A percentile compares a stretch with the other conserved stretches of the same genome.
Evolutionary conservation across 2,329 filamentous ascomycete species (phyloP).

Genomic region (Calycina marina): DNA sequence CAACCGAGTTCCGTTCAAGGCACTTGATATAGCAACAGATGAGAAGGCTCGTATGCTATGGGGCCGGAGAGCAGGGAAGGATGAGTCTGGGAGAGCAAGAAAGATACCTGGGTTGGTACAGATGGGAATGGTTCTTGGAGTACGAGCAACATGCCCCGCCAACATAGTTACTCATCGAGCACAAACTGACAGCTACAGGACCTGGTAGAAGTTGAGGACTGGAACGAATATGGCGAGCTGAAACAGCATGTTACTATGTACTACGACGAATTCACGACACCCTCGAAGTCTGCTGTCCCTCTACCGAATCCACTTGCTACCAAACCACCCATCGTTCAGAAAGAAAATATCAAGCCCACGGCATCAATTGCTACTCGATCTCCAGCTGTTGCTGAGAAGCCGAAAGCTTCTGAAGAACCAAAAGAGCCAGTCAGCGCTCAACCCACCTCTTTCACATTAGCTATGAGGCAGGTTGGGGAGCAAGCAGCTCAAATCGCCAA

Average conservation of each 20-base stretch:
- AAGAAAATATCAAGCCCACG: constrained; percentile 22
- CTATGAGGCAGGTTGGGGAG: constrained; percentile 42
- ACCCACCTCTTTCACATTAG: constrained; percentile 24
- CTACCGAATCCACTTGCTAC: constrained; percentile 7
- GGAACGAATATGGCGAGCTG: constrained; percentile 97
- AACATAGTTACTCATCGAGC: neutral
- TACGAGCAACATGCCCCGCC: constrained; percentile 33
- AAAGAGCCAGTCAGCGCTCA: constrained; percentile 11
- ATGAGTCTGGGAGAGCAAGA: constrained; percentile 41
- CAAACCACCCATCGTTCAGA: constrained; percentile 1
- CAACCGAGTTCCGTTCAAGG: constrained; percentile 87
- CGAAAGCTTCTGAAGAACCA: constrained; percentile 4
- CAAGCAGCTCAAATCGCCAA: constrained; percentile 53
- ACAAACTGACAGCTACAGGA: constrained; percentile 41
- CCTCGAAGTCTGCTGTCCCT: constrained; percentile 15
- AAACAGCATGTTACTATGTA: constrained; percentile 67
- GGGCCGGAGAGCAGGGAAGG: constrained; percentile 68
- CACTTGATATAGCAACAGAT: constrained; percentile 81
- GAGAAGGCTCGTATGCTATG: constrained; percentile 79
- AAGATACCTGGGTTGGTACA: constrained; percentile 86
- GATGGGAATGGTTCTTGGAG: constrained; percentile 70
- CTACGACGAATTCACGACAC: constrained; percentile 7
- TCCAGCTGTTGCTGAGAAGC: constrained; percentile 7
- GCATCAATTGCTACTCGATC: constrained; percentile 11
- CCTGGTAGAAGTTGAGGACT: constrained; percentile 87